Evolutionary conservation across 163 green algal species (phyloP), one percentile per base, ranked within the genome.

Genomic region (Scenedesmus sp.): DNA sequence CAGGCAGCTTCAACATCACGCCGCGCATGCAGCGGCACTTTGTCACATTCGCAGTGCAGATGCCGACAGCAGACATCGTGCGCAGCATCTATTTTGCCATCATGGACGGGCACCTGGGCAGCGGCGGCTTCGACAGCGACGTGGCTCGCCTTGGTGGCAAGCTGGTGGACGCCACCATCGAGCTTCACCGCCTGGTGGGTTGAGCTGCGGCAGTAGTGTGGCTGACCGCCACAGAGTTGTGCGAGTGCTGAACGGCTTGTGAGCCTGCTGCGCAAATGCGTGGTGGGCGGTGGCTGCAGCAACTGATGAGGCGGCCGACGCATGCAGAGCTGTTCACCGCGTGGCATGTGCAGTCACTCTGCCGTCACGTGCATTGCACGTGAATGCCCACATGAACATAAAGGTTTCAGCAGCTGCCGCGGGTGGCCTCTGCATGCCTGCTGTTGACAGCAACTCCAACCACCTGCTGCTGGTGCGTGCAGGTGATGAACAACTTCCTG

Each of bases 11-110:
- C 95, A 96, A 95, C 90, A 98, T 99, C 93, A 98, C 98, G 24
- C 97, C 96, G 2, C 95, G 97, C 61, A 97, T 98, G 96, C 97
- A 99, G 95, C 96, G 97, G 13, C 97, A 99, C 93, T 99, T 99
- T 93, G 95, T 95, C 33, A 99, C 97, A 6, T 97, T 99, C 92
- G 96, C 96, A 1, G 96, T 99, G 49, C 96, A 98, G 83, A 98
- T 98, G 96, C 97, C 97, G 9, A 40, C 46, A 1, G 46, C 92
- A 5, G 97, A 99, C 15, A 97, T 98, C 53, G 92, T 98, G 81
- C 94, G 94, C 88, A 93, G 92, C 53, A 97, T 98, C 83, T 98
- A 97, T 93, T 93, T 92, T 68, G 44, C 95, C 44, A 95, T 98
- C 43, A 86, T 98, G 22, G 94, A 97, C 2, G 96, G 95, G 30